Conservation (phyloP, 768 basidiomycete species). For the Baorangia bicolor region DNA sequence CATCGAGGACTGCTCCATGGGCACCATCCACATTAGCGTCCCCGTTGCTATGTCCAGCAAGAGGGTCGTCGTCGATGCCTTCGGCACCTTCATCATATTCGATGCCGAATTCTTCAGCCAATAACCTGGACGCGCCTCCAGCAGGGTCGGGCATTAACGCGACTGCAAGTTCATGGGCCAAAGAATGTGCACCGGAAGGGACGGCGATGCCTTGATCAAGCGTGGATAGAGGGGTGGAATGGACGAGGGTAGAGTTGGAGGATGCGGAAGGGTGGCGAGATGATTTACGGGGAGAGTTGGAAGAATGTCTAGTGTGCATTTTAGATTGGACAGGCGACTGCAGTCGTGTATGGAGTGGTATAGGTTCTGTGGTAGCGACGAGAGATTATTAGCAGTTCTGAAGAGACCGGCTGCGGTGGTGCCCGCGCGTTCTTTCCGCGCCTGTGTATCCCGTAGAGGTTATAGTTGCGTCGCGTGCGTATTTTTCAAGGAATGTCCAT, state of each 20-base stretch:
- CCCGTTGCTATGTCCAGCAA: slow-evolving; percentile 29
- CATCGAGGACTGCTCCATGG: slow-evolving; percentile 28
- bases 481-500: slow-evolving; percentile 29
- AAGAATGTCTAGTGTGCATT: slow-evolving; percentile 30
- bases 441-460: not conserved
- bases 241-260: slow-evolving; percentile 17
- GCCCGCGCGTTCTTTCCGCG: slow-evolving; percentile 3
- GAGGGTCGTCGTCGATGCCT: slow-evolving; percentile 53
- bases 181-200: slow-evolving; percentile 49
- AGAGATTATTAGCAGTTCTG: slow-evolving; percentile 5
- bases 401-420: slow-evolving; percentile 14
- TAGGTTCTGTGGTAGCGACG: slow-evolving; percentile 11
- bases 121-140: slow-evolving; percentile 62
- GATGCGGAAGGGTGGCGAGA: slow-evolving; percentile 31
- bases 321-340: not conserved
- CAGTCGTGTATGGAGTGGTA: slow-evolving; percentile 5
- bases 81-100: slow-evolving; percentile 88
- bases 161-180: slow-evolving; percentile 85
- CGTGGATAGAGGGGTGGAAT: slow-evolving; percentile 31
- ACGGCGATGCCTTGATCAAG: slow-evolving; percentile 32
- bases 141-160: slow-evolving; percentile 88
- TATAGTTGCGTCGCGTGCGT: slow-evolving; percentile 8
- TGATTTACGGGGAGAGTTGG: slow-evolving; percentile 28
- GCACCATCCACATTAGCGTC: slow-evolving; percentile 29
- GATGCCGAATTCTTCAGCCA: slow-evolving; percentile 87